Percentiles rank a stretch among this genome's conserved stretches.
These are phyloP conservation scores for Thecaphora frezii DNA, from an alignment of 1,284 basidiomycete genomes.

Conservation along the genomic window DNA sequence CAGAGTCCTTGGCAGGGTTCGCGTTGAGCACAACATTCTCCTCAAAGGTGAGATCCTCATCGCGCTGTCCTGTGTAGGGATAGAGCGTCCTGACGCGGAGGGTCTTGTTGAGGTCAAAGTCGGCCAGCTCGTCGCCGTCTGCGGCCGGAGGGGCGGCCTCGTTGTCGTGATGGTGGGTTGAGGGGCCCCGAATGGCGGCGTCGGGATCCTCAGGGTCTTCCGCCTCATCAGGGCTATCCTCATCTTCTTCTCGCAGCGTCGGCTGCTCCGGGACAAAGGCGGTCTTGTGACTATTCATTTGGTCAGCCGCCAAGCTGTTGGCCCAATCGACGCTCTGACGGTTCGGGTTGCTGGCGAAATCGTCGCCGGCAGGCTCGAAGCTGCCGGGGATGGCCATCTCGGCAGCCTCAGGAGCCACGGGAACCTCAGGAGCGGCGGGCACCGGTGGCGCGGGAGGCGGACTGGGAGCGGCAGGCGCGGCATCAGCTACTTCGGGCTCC, in stretches of 20 bases:
- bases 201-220: slow-evolving; percentile 33
- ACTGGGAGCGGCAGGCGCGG: slow-evolving; percentile 58
- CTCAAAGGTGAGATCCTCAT: slow-evolving; percentile 81
- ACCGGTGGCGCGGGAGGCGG: slow-evolving; percentile 52
- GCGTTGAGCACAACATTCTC: slow-evolving; percentile 74
- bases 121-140: slow-evolving; percentile 63
- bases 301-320: slow-evolving; percentile 78
- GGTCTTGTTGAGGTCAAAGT: slow-evolving; percentile 70
- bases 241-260: slow-evolving; percentile 67
- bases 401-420: no score
- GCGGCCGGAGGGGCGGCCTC: slow-evolving; percentile 11
- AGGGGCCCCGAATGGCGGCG: slow-evolving; percentile 1
- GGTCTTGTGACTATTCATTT: slow-evolving; percentile 55
- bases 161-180: slow-evolving; percentile 4
- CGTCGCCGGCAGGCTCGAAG: slow-evolving; percentile 49
- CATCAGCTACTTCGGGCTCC: slow-evolving; percentile 15
- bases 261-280: slow-evolving; percentile 63
- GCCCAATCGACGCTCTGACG: slow-evolving; percentile 91
- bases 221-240: slow-evolving; percentile 60
- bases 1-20: slow-evolving; percentile 21
- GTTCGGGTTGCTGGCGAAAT: slow-evolving; percentile 62
- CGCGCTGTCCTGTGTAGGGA: slow-evolving; percentile 78
- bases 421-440: slow-evolving; percentile 28
- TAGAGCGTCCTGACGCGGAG: slow-evolving; percentile 68
- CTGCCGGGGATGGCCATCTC: slow-evolving; percentile 14